Evolutionary conservation across 345 rosid species (phyloP), one percentile per base, ranked within the genome.

Genomic region (Eucalyptus camaldulensis): DNA sequence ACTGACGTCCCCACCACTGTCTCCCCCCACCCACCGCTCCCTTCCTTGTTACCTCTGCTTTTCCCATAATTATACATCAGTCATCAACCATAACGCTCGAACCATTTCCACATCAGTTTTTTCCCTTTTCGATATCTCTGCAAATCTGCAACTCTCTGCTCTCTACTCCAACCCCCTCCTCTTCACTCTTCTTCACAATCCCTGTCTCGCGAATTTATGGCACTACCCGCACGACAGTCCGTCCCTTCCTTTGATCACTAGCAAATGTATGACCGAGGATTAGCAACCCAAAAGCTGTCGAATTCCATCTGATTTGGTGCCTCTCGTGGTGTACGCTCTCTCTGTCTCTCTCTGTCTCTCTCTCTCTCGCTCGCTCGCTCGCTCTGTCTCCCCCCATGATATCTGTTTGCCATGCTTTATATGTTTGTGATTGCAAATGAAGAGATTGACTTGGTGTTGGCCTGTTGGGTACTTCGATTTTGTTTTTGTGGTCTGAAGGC

Each of bases 1-100:
- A 91, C 93, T 93, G 94, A 94, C 93, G 83, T 91, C 92, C 92
- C 93, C 95, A 92, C 92, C 95, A 91, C 86, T 90, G 93, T 92
- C 94, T 92, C 94, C 92, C 88, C 88, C 93, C 80, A 72, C 83
- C 83, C 51, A 33, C 83, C 62, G 24, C 89, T 91, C 93, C 89
- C 92, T 90, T 92, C 58, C 88, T 88, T 90, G 91, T 93, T 90
- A 81, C 95, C 92, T 92, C 90, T 92, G 95, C 93, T 95, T 94
- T 93, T 37, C 91, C 94, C 94, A 93, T 93, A 92, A 93, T 90
- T 91, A 90, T 92, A 92, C 95, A 91, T 92, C 92, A 89, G 87
- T 76, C 83, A 88, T 88, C 90, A 81, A 50, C 88, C 86, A 72
- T 21, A 37, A 37, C 83, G 43, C 91, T 86, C 49, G 89, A 87